Base-by-base conservation (phyloP, 257 asterid genomes). In the Perilla frutescens region DNA sequence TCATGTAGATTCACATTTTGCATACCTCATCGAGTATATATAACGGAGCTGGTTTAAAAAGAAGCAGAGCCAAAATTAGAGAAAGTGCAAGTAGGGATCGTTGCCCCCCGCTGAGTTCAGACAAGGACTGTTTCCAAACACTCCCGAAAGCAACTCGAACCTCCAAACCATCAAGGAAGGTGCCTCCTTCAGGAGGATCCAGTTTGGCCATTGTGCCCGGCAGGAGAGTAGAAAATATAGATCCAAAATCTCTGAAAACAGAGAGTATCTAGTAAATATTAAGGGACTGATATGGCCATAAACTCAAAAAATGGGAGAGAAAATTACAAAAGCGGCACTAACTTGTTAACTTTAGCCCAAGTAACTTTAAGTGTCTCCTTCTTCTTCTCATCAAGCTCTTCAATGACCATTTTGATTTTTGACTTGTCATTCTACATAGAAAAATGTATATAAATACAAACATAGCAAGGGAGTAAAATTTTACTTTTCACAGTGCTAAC, bases 331-430 rank as follows among this genome's bases (percentile, higher is more conserved):
- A 62, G 40, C 53, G 55, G 32, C 1, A 76, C 88, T 76, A 55
- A 95, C 97, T 87, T 90, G 92, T 91, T 95, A 76, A 95, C 99
- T 87, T 89, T 95, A 64, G 55, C 89, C 99, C 98, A 92, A 41
- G 99, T 95, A 79, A 95, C 98, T 82, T 89, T 82, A 37, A 95
- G 94, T 8, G 98, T 90, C 79, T 90, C 97, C 81, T 90, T 92
- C 84, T 95, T 95, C 88, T 95, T 90, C 95, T 95, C 97, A 61
- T 95, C 99, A 71, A 95, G 98, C 86, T 95, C 99, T 85, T 95
- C 94, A 56, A 95, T 95, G 53, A 92, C 96, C 96, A 82, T 85
- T 81, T 88, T 89, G 79, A 95, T 95, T 80, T 95, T 95, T 66
- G 96, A 86, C 82, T 92, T 95, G 88, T 95, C 98, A 72, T 95